These are phyloP conservation scores for Exophiala xenobiotica DNA, from an alignment of 2,329 filamentous ascomycete species.

Conservation along the genomic window DNA sequence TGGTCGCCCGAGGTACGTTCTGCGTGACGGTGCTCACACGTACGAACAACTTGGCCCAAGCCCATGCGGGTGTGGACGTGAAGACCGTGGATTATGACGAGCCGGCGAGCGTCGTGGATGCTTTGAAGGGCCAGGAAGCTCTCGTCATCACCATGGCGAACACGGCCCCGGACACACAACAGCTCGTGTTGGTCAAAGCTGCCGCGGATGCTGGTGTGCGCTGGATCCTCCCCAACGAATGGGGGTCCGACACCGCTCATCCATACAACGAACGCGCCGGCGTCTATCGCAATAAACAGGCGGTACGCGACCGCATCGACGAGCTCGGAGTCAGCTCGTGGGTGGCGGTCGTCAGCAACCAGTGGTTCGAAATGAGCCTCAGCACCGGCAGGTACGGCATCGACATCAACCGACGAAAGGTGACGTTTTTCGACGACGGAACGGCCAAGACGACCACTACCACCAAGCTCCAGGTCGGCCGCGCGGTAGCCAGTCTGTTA, in stretches of 20 bases:
- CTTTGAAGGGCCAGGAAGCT: not conserved
- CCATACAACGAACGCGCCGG: not conserved
- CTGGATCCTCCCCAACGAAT: not conserved
- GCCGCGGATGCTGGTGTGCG: not conserved
- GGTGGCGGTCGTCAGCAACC: not conserved
- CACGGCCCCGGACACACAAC: not conserved
- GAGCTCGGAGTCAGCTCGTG: not conserved
- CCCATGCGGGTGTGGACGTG: too few relatives aligned
- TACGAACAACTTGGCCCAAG: too few relatives aligned
- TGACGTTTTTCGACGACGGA: not conserved
- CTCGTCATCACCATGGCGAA: not conserved
- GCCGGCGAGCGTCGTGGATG: not conserved
- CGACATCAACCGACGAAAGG: not conserved
- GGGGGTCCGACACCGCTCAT: not conserved
- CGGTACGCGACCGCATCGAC: not conserved
- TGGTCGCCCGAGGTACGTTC: too few relatives aligned
- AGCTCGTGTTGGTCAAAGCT: not conserved
- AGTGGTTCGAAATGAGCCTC: not conserved
- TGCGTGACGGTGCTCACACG: too few relatives aligned
- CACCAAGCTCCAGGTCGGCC: too few relatives aligned
- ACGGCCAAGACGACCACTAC: constrained; percentile 34
- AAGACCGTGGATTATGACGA: not conserved
- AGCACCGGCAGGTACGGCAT: not conserved
- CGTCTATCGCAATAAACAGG: not conserved
- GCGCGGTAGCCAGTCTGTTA: too few relatives aligned